Evolutionary conservation across 192 early-diverging fungal species (phyloP), one percentile per base, ranked within the genome.

Genomic region (Rhizophagus prolifer): DNA sequence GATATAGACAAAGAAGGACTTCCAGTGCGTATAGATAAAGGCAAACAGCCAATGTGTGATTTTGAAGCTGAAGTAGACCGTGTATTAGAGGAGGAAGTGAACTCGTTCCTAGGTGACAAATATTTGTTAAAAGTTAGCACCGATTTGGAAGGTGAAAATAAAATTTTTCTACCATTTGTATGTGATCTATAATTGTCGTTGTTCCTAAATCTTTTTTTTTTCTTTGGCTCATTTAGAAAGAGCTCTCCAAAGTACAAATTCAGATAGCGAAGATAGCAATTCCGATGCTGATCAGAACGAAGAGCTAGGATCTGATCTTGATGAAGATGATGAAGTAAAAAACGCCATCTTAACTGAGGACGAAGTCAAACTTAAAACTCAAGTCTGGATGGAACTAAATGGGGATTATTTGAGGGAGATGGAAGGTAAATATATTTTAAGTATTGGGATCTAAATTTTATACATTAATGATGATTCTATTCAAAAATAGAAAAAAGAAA

Each of bases 351-450:
- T 97, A 26, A 90, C 85, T 16, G 89, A 91, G 2, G 89, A 91
- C 2, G 97, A 98, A 76, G 89, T 94, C 19, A 86, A 86, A 69
- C 76, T 89, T 54, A 97, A 97, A 79, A 92, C 91, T 0, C 82
- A 86, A 67, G 84, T 96, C 28, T 98, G 97, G 97, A 94, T 90
- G 74, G 88, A 88, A 47, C 88, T 93, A 44, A 97, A 98, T 84
- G 89, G 90, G 66, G 94, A 96, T 47, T 97, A 91, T 82, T 82
- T 96, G 38, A 86, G 88, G 64, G 84, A 87, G 30, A 77, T 88
- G 70, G 85, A 78, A 64, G 79, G 72, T 82, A n/a, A 8, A 8
- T 25, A 71, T 58, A 71, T 34, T n/a, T 23, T 36, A 16, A 34
- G 19, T 70, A 44, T 44, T 44, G 3, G 10, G 12, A 44, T 13